phyloP scores from a whole-genome alignment of 257 asterid species.

The Fraxinus anomala region DNA sequence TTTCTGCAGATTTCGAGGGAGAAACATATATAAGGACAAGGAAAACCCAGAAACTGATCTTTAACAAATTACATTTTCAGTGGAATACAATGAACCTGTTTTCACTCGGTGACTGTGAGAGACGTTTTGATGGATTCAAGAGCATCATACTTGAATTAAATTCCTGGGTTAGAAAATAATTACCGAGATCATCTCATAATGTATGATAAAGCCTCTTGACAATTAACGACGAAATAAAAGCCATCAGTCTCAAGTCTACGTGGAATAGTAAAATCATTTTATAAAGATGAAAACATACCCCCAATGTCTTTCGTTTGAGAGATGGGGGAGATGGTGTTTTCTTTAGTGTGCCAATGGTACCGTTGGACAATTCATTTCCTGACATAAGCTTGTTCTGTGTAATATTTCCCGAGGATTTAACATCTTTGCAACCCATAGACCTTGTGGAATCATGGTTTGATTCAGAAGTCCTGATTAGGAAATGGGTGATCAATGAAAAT shows the following conservation, averaged over 20 bases:
- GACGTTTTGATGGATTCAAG: constrained; percentile 67
- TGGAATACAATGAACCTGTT: constrained; percentile 53
- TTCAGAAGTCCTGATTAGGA: constrained; percentile 40
- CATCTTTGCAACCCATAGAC: constrained; percentile 38
- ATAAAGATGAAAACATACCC: constrained; percentile 46
- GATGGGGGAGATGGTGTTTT: constrained; percentile 42
- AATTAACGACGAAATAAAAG: not conserved
- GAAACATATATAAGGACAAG: constrained; percentile 17
- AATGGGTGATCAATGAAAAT: constrained; percentile 13
- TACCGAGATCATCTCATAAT: not conserved
- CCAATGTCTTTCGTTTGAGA: constrained; percentile 62
- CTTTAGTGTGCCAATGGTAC: constrained; percentile 35
- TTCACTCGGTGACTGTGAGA: constrained; percentile 39
- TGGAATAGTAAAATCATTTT: constrained; percentile 10
- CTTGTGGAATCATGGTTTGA: constrained; percentile 43
- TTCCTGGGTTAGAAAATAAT: constrained; percentile 49
- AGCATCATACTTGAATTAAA: constrained; percentile 34
- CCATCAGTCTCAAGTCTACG: constrained; percentile 18
- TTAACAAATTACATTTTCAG: constrained; percentile 21
- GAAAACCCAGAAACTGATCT: constrained; percentile 6
- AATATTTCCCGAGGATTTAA: constrained; percentile 37
- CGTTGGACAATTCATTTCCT: constrained; percentile 32
- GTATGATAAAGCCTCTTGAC: not conserved
- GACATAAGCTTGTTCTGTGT: constrained; percentile 37
- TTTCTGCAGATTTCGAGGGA: constrained; percentile 52